Conservation (phyloP, 345 rosid species). For the Abelmoschus esculentus region DNA sequence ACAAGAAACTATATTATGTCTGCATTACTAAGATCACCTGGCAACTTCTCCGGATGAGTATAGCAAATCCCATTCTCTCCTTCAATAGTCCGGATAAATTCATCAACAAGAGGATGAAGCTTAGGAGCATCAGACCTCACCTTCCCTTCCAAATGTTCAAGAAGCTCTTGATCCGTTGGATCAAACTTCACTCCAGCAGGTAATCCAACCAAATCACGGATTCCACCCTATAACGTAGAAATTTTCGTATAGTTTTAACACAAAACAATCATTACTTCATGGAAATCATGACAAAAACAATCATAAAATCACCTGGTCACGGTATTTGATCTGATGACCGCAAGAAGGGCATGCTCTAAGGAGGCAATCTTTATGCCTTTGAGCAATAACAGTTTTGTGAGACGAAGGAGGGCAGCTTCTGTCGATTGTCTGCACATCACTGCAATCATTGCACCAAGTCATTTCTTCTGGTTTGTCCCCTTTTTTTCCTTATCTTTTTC, state of each 20-base stretch:
- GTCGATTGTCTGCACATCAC: conserved; percentile 52
- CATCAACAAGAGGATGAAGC: conserved; percentile 88
- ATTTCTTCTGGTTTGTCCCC: conserved; percentile 29
- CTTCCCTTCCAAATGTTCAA: conserved; percentile 91
- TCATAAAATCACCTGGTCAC: conserved; percentile 22
- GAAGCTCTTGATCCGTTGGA: conserved; percentile 94
- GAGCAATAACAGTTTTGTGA: conserved; percentile 15
- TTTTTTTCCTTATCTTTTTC: conserved; percentile 2
- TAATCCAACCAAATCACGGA: conserved; percentile 83
- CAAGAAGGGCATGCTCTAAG: conserved; percentile 77
- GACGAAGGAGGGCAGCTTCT: conserved; percentile 32
- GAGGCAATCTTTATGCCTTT: conserved; percentile 27
- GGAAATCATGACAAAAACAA: neutral
- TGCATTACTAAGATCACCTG: conserved; percentile 38
- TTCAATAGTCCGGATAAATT: conserved; percentile 80
- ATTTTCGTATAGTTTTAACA: neutral
- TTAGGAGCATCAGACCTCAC: conserved; percentile 59
- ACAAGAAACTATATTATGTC: neutral
- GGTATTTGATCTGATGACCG: conserved; percentile 73
- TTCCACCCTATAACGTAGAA: conserved; percentile 36
- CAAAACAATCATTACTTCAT: no score
- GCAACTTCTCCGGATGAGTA: conserved; percentile 92
- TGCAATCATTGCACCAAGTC: conserved; percentile 95
- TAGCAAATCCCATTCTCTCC: conserved; percentile 99
- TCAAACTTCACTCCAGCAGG: conserved; percentile 99